Base-by-base conservation (phyloP, 805 yeast species). In the Kurtzmaniella fragi region DNA sequence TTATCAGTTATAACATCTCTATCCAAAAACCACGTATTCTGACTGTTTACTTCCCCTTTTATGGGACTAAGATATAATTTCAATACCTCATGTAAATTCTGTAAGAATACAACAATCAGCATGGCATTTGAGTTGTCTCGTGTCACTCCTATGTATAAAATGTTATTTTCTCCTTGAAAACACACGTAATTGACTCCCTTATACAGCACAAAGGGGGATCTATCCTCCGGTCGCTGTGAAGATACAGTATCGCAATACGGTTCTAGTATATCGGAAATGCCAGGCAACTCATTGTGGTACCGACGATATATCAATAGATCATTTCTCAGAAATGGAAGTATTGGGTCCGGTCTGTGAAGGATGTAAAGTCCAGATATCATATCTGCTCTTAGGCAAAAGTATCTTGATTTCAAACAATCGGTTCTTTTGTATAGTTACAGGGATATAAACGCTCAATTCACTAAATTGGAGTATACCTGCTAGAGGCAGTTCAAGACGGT, bases 1-100 rank as follows among this genome's bases (percentile, higher is more conserved):
- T 88, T 91, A 57, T 88, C 95, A 16, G 75, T 62, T 2, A 87
- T 74, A 13, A 77, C 50, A 39, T 82, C 89, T 39, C 72, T 72
- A 49, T 76, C 77, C 31, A 84, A 57, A 15, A 61, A 61, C 20
- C 70, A 64, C 17, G 75, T 61, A 35, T 25, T 29, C 3, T 13
- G 15, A 4, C 12, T 12, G 6, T 26, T 9, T 30, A 25, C 7
- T 11, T 34, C 12, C 28, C 13, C 28, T 35, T 20, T 17, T 6
- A n/a, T 13, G 26, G 31, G 38, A 28, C 52, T 41, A 27, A 65
- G 50, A 41, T 64, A 68, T 33, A 54, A 61, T 17, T 42, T 39
- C 31, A 67, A 40, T 5, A 62, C 49, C 17, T 48, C 48, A 42
- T 59, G 53, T 41, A 68, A 57, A 35, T 61, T 53, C 35, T 74